Evolutionary conservation across 208 protist species (phyloP).

Genomic region (Leishmania aethiopica): DNA sequence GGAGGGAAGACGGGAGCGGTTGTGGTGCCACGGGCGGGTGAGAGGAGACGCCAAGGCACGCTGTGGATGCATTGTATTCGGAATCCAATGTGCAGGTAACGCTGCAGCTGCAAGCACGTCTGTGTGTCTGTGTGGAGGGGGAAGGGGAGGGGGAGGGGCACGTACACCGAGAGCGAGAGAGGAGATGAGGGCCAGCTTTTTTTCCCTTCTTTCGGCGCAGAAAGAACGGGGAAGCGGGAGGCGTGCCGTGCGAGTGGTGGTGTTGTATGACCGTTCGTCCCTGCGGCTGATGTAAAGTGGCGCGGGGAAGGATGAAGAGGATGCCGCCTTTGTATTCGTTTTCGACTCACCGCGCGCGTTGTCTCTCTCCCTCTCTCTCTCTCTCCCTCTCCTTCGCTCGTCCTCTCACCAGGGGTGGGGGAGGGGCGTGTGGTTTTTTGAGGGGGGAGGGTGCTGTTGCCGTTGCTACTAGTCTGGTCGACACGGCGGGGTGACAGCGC

Average conservation of each 20-base stretch:
- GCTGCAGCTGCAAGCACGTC: not conserved
- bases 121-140: not conserved
- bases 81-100: not conserved
- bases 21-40: not conserved
- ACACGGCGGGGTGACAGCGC: not conserved
- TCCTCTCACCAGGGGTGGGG: too few relatives aligned
- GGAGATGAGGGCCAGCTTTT: not conserved
- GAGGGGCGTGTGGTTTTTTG: not conserved
- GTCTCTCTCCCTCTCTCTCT: not conserved
- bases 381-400: not conserved
- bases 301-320: not conserved
- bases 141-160: not conserved
- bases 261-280: not conserved
- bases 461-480: not conserved
- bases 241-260: not conserved
- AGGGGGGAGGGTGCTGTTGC: not conserved
- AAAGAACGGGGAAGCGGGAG: not conserved
- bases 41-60: not conserved
- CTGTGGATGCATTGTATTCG: not conserved
- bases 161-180: not conserved
- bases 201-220: not conserved
- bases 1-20: not conserved
- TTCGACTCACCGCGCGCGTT: not conserved
- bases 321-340: not conserved
- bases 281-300: not conserved